phyloP scores from a whole-genome alignment of 108 stramenopile genomes.

The Schizochytrium sp. region DNA sequence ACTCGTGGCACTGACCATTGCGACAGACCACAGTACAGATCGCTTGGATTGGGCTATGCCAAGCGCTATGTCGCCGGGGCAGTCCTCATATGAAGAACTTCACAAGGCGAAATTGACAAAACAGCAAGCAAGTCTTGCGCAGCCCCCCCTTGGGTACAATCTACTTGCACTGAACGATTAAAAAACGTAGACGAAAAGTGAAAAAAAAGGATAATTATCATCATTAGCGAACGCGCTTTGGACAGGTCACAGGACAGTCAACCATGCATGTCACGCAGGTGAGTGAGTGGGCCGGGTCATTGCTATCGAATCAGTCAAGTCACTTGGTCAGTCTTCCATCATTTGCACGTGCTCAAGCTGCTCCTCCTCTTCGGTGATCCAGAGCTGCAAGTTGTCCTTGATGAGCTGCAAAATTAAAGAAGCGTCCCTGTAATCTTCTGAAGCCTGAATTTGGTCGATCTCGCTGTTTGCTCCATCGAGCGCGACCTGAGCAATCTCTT shows the following conservation, averaged over 20 bases:
- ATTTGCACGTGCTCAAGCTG: background rate
- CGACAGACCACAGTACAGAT: background rate
- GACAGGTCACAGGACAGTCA: too few species aligned
- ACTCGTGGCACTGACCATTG: background rate
- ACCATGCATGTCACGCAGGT: too few species aligned
- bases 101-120: too few species aligned
- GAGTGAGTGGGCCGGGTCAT: too few species aligned
- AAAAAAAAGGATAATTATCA: too few species aligned
- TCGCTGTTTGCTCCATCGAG: constrained; percentile 99
- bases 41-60: constrained; percentile 8
- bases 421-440: constrained; percentile 98
- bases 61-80: background rate
- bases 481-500: constrained; percentile 91
- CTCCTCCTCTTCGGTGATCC: constrained; percentile 75
- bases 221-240: too few species aligned
- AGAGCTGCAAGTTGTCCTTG: constrained; percentile 96
- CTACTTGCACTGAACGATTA: too few species aligned
- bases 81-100: too few species aligned
- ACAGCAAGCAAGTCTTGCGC: too few species aligned
- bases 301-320: too few species aligned
- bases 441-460: constrained; percentile 83
- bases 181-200: too few species aligned
- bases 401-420: constrained; percentile 99
- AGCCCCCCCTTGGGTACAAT: too few species aligned
- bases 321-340: background rate